Evolutionary conservation across 345 rosid genomes (phyloP), one percentile per base, ranked within the genome.

Genomic region (Anastatica hierochuntica): DNA sequence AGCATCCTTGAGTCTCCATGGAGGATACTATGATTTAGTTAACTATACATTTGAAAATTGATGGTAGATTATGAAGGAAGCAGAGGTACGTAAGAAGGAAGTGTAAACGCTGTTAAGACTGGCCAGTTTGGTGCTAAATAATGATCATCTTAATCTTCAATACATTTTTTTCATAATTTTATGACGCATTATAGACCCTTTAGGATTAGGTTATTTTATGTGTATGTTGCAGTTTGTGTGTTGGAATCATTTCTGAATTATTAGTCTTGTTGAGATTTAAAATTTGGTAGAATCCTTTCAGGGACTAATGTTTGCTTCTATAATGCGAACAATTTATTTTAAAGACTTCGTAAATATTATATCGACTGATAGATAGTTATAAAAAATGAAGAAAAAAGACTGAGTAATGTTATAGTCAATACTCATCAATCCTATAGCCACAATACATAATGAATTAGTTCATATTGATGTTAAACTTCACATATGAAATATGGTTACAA

Each of bases 41-140:
- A 70, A 79, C 63, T 88, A 95, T 69, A 64, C 95, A 1, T 92
- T 88, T 30, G 94, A 85, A 92, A 83, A 75, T 92, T 97, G 97
- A 83, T 95, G 0, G 67, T 92, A 41, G 95, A 92, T 63, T 80
- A 84, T 60, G 33, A 23, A 29, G 75, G 53, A 60, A 76, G 76
- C 68, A 76, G 76, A 58, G 71, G 62, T 16, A 50, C 26, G 57
- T 66, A 60, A 14, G 85, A 53, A 53, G 68, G 73, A 27, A 57
- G 63, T 43, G 62, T 53, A 38, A 52, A 73, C 21, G 72, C 74
- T 12, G 72, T 82, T 14, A 83, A 78, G 56, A 53, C 63, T 58
- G 65, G 10, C 78, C 83, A 8, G 63, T 76, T 37, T 90, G 98
- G 97, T 48, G 78, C 67, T 85, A 60, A 72, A 13, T 44, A 15